Percentiles rank a stretch among this genome's conserved stretches.
Evolutionary conservation across 352 stramenopile species (phyloP).

Genomic region (Phytophthora syringae): DNA sequence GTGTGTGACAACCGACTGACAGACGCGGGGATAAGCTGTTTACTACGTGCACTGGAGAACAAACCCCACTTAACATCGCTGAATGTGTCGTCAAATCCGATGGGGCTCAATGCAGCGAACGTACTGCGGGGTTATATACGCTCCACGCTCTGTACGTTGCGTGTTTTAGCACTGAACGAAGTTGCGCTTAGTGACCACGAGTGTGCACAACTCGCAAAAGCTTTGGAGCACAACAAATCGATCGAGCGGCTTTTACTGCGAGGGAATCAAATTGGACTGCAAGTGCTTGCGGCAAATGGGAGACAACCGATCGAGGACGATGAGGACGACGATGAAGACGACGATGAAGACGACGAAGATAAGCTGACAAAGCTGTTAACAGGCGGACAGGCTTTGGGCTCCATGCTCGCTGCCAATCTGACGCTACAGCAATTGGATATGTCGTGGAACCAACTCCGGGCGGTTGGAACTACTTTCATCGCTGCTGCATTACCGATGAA

Average conservation of each 20-base stretch:
- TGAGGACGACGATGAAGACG: too few relatives aligned
- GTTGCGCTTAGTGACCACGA: slow-evolving; percentile 71
- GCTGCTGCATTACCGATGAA: slow-evolving; percentile 62
- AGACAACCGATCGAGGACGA: background rate
- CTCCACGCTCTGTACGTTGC: slow-evolving; percentile 68
- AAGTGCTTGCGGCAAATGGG: slow-evolving; percentile 25
- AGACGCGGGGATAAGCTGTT: slow-evolving; percentile 52
- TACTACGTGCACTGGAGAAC: slow-evolving; percentile 69
- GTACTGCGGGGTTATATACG: slow-evolving; percentile 67
- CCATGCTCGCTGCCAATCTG: slow-evolving; percentile 85
- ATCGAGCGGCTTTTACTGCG: slow-evolving; percentile 66
- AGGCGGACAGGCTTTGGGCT: slow-evolving; percentile 75
- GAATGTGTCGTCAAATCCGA: slow-evolving; percentile 69
- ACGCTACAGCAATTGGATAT: slow-evolving; percentile 76
- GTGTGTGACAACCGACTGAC: slow-evolving; percentile 65
- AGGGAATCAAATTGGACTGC: slow-evolving; percentile 80
- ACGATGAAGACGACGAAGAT: slow-evolving; percentile 24
- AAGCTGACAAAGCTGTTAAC: slow-evolving; percentile 32
- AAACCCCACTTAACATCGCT: slow-evolving; percentile 68
- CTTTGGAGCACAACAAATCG: slow-evolving; percentile 79
- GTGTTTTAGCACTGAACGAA: slow-evolving; percentile 57
- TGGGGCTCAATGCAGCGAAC: slow-evolving; percentile 48
- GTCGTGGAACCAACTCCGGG: slow-evolving; percentile 86
- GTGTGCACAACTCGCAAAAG: slow-evolving; percentile 70
- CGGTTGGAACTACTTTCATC: slow-evolving; percentile 47